These are phyloP conservation scores for Zymoseptoria crescenta DNA, from an alignment of 2,329 filamentous ascomycete genomes.

Conservation along the genomic window DNA sequence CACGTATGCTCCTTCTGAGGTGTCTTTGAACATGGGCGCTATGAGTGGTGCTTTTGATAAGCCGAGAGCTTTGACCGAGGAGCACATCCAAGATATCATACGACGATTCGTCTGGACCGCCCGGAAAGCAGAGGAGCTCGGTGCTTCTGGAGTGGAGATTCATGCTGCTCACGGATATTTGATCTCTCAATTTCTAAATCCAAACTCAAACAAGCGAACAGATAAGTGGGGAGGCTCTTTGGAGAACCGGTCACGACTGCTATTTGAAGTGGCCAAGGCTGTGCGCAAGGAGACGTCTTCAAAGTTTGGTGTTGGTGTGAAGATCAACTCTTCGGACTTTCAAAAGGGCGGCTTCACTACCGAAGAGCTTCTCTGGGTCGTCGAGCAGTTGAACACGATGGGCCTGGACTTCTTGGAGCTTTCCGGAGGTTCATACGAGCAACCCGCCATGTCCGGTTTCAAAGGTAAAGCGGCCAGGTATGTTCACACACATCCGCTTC, in stretches of 20 bases:
- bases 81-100: slow-evolving; percentile 8
- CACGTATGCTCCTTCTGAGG: slow-evolving; percentile 5
- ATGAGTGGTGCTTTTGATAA: slow-evolving; percentile 6
- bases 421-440: slow-evolving; percentile 8
- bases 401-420: slow-evolving; percentile 15
- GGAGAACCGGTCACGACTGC: slow-evolving; percentile 30
- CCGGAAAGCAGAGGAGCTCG: slow-evolving; percentile 25
- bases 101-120: slow-evolving; percentile 20
- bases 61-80: slow-evolving; percentile 8
- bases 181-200: slow-evolving; percentile 31
- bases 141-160: slow-evolving; percentile 19
- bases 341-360: slow-evolving; percentile 10
- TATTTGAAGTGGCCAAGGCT: slow-evolving; percentile 29
- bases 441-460: slow-evolving; percentile 7
- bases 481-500: not conserved
- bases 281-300: slow-evolving; percentile 7
- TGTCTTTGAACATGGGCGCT: slow-evolving; percentile 8
- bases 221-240: slow-evolving; percentile 34
- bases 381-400: slow-evolving; percentile 7
- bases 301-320: slow-evolving; percentile 10
- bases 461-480: not conserved
- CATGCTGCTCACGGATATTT: slow-evolving; percentile 32
- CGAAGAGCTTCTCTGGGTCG: slow-evolving; percentile 8
- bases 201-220: slow-evolving; percentile 31
- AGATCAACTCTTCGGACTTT: slow-evolving; percentile 13